Conservation (phyloP, 345 rosid genomes). For the Pistacia atlantica region DNA sequence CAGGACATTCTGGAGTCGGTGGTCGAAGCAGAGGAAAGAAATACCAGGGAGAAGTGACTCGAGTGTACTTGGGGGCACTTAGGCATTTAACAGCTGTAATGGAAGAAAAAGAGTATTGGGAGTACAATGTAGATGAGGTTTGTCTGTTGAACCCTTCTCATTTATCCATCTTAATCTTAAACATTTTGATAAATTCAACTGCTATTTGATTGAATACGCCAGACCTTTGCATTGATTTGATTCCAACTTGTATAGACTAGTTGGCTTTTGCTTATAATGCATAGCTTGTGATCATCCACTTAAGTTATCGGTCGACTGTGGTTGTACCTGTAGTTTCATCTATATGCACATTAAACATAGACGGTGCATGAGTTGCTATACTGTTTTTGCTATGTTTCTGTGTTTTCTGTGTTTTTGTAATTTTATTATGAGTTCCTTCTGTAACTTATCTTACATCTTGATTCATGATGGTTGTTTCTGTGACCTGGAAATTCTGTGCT, state of each 20-base stretch:
- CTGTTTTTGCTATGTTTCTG: not conserved
- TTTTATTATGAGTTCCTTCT: not conserved
- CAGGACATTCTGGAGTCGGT: conserved; percentile 46
- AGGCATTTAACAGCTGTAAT: conserved; percentile 56
- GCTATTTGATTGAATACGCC: not conserved
- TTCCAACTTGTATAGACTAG: conserved; percentile 3
- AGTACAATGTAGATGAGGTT: conserved; percentile 81
- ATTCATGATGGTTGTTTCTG: not conserved
- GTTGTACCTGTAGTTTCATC: not conserved
- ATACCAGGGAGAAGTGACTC: conserved; percentile 73
- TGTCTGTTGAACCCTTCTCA: conserved; percentile 23
- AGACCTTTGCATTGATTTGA: conserved; percentile 6
- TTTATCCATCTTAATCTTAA: conserved; percentile 1
- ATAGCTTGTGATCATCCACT: not conserved
- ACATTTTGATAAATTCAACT: not conserved
- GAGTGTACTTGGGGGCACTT: conserved; percentile 61
- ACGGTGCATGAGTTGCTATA: conserved; percentile 5
- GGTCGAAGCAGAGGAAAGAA: conserved; percentile 49
- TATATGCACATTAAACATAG: not conserved
- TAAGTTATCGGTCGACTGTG: not conserved
- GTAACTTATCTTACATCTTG: not conserved
- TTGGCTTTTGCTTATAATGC: conserved; percentile 6
- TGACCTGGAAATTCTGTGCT: conserved; percentile 3
- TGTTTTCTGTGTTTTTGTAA: not conserved
- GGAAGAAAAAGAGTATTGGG: conserved; percentile 91